phyloP scores from a whole-genome alignment of 108 stramenopile species.

The Cyclotella baltica region DNA sequence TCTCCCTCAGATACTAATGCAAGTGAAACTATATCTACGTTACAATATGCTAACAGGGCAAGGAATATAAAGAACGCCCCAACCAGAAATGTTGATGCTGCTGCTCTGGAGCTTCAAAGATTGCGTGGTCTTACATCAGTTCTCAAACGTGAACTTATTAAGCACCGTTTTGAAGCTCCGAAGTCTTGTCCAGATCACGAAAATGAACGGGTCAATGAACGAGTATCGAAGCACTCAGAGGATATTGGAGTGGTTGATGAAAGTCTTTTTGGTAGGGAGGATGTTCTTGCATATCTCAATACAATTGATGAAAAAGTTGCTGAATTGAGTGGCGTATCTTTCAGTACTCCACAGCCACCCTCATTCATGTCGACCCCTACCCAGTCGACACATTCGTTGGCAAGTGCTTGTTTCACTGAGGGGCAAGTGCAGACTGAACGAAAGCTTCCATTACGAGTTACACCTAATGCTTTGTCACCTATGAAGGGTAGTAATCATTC shows the following conservation, averaged over 20 bases:
- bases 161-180: conserved; percentile 50
- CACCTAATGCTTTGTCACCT: conserved; percentile 11
- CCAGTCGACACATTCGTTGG: conserved; percentile 3
- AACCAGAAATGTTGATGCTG: conserved; percentile 83
- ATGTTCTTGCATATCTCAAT: conserved; percentile 66
- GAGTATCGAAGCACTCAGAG: neutral
- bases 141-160: conserved; percentile 70
- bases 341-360: conserved; percentile 4
- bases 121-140: conserved; percentile 67
- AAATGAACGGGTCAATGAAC: conserved; percentile 21
- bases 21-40: conserved; percentile 93
- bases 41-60: conserved; percentile 96
- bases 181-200: conserved; percentile 27
- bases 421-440: neutral
- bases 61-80: conserved; percentile 94
- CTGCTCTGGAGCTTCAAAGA: conserved; percentile 79
- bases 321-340: conserved; percentile 23
- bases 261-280: conserved; percentile 57
- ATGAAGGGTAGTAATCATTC: conserved; percentile 29
- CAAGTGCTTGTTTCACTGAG: neutral
- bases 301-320: conserved; percentile 52
- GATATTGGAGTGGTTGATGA: conserved; percentile 60
- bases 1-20: conserved; percentile 93
- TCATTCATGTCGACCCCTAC: neutral
- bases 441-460: conserved; percentile 1